Conservation (phyloP, 176 grass and related monocot species). For the Cocos nucifera region DNA sequence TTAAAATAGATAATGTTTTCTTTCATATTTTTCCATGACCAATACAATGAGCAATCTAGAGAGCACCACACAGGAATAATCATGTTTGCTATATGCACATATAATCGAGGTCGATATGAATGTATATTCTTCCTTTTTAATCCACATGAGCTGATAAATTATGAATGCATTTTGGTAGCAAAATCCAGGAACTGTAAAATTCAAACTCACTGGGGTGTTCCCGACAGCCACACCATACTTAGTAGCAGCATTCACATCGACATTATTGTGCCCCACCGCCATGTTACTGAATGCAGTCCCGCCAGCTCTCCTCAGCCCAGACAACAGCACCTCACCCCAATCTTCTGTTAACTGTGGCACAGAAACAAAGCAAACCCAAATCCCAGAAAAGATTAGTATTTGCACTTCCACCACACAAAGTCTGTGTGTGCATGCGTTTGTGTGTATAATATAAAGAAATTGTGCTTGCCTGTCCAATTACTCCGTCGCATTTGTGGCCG, state of each 20-base stretch:
- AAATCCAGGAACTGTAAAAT: too few species aligned
- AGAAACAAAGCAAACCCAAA: slow-evolving; percentile 9
- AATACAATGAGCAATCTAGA: too few species aligned
- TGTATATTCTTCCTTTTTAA: too few species aligned
- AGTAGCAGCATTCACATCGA: slow-evolving; percentile 59
- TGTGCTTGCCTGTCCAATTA: slow-evolving; percentile 64
- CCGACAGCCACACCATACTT: slow-evolving; percentile 68
- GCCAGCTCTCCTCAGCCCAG: slow-evolving; percentile 69
- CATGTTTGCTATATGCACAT: too few species aligned
- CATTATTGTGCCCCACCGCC: slow-evolving; percentile 97
- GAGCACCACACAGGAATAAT: too few species aligned
- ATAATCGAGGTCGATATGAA: too few species aligned
- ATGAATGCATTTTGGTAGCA: too few species aligned
- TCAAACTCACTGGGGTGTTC: slow-evolving; percentile 58
- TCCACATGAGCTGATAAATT: too few species aligned
- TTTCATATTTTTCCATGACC: too few species aligned
- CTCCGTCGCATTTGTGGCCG: slow-evolving; percentile 63
- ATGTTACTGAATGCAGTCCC: slow-evolving; percentile 92
- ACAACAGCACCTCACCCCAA: slow-evolving; percentile 90
- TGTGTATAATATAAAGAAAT: too few species aligned
- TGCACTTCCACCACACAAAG: neutral
- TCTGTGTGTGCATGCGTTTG: too few species aligned
- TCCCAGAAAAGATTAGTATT: neutral
- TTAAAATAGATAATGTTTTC: too few species aligned
- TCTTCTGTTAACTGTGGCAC: slow-evolving; percentile 72